Conservation (phyloP, 257 asterid genomes). For the Fraxinus quadrangulata region DNA sequence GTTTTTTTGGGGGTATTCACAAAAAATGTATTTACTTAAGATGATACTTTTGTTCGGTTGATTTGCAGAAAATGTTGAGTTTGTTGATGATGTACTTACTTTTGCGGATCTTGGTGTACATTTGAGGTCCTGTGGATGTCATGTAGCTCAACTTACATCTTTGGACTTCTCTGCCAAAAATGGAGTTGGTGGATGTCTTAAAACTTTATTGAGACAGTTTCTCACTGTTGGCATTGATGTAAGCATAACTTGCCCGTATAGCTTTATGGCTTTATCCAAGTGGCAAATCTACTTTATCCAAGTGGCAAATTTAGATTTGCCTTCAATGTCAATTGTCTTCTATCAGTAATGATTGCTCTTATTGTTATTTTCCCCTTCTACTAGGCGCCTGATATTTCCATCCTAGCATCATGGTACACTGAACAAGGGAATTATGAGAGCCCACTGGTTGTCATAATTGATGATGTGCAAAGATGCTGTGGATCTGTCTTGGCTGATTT, state of each 20-base stretch:
- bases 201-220: constrained; percentile 68
- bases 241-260: constrained; percentile 29
- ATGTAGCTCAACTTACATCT: constrained; percentile 78
- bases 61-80: constrained; percentile 77
- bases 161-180: constrained; percentile 70
- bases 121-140: constrained; percentile 64
- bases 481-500: constrained; percentile 82
- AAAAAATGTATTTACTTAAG: not conserved
- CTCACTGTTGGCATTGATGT: constrained; percentile 62
- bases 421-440: constrained; percentile 57
- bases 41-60: not conserved
- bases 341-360: constrained; percentile 21
- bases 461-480: constrained; percentile 79
- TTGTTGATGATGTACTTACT: constrained; percentile 78
- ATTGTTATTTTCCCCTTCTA: constrained; percentile 23
- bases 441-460: constrained; percentile 80
- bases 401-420: constrained; percentile 80
- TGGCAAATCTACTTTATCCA: constrained; percentile 10
- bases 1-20: not conserved
- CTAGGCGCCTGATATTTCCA: constrained; percentile 85
- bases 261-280: constrained; percentile 9
- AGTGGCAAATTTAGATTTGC: constrained; percentile 3
- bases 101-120: constrained; percentile 71
- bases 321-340: constrained; percentile 8
- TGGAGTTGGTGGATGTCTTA: constrained; percentile 87